Percentiles rank a stretch among this genome's conserved stretches.
These are phyloP conservation scores for Claviceps capensis DNA, from an alignment of 2,329 filamentous ascomycete genomes.

Conservation along the genomic window DNA sequence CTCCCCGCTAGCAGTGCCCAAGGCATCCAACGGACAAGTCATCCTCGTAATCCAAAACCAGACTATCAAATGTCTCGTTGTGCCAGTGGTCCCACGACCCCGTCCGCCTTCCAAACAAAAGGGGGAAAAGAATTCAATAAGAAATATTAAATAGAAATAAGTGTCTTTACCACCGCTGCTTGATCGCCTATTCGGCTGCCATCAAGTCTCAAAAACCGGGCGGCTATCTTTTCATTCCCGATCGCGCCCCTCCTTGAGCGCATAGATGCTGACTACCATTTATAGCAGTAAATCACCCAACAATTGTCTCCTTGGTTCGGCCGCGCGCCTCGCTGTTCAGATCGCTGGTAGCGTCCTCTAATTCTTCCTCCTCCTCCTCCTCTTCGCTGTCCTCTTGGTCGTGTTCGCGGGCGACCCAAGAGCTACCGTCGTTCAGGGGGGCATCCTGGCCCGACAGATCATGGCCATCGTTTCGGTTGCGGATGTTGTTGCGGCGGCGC, in stretches of 20 bases:
- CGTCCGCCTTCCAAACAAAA: not conserved
- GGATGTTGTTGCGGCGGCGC: slow-evolving; percentile 62
- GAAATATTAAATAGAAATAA: slow-evolving; percentile 4
- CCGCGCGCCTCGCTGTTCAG: slow-evolving; percentile 44
- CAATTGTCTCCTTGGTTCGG: slow-evolving; percentile 38
- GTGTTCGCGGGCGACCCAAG: slow-evolving; percentile 64
- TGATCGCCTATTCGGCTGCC: not conserved
- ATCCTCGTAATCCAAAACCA: not conserved
- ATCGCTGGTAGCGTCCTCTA: slow-evolving; percentile 38
- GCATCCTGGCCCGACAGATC: slow-evolving; percentile 76
- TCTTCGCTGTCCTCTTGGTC: slow-evolving; percentile 53
- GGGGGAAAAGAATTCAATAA: not conserved
- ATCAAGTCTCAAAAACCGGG: not conserved
- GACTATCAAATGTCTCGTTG: slow-evolving; percentile 14
- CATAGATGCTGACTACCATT: not conserved
- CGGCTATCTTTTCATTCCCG: not conserved
- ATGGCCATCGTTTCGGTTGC: slow-evolving; percentile 52
- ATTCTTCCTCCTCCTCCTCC: slow-evolving; percentile 41
- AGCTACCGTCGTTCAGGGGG: slow-evolving; percentile 63
- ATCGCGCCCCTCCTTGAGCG: not conserved
- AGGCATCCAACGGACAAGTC: slow-evolving; percentile 7
- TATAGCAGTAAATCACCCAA: slow-evolving; percentile 20
- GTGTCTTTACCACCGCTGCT: slow-evolving; percentile 4
- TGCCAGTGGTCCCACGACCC: slow-evolving; percentile 7
- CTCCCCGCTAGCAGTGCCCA: slow-evolving; percentile 8